Base-by-base conservation (phyloP, 1,139 yeast species). In the Torulaspora pretoriensis region DNA sequence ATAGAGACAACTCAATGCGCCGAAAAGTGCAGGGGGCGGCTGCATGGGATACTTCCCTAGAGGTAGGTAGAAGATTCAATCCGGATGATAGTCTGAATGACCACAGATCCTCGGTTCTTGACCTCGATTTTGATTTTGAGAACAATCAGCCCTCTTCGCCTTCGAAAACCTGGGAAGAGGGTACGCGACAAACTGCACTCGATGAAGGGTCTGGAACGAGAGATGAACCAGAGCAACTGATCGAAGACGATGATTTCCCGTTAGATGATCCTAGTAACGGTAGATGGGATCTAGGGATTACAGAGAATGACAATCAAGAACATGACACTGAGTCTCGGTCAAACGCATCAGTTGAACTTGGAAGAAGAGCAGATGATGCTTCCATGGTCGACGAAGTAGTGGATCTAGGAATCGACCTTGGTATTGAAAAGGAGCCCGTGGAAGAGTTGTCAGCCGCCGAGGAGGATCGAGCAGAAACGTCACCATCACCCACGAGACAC, bases 131-230 rank as follows among this genome's bases (percentile, higher is more conserved):
- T 36, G 66, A 54, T 14, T 48, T 60, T 10, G 57, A 54, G 34
- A 55, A 51, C 28, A 46, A 33, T 3, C 44, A 45, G 9, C 33
- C 40, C 9, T 40, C 48, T 26, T 47, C 51, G 22, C 46, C 48
- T 12, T 46, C 57, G 9, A 53, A 53, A 43, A 46, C 55, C 5
- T 67, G 85, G 83, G 47, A 80, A 83, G 49, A 83, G 89, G 3
- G 85, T 77, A 50, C 76, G 77, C 74, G 59, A 82, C 79, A 61
- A 80, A 77, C 46, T 81, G 80, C 32, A 68, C 80, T 53, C 68
- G 72, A 42, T 69, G 80, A 52, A n/a, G 38, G 45, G 10, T 26
- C 45, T 16, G 38, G 34, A 10, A 30, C 30, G 16, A 46, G 31
- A 9, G 46, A 22, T 14, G 42, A 45, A 41, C 42, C 42, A 10